phyloP scores from a whole-genome alignment of 2,329 filamentous ascomycete genomes.

The Helotiales sp. region DNA sequence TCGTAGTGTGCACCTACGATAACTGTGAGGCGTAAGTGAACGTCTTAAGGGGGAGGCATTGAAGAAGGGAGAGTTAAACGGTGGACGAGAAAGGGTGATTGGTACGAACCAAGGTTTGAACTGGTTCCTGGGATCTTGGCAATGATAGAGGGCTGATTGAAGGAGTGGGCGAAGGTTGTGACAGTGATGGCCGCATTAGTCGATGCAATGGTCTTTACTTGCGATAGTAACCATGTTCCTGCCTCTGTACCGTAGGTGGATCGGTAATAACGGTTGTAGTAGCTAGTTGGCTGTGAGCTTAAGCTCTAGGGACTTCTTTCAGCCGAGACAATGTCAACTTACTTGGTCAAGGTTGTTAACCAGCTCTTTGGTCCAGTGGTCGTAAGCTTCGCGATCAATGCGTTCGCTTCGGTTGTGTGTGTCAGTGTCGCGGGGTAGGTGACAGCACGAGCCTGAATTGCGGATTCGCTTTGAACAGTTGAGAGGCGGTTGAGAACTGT shows the following conservation, averaged over 20 bases:
- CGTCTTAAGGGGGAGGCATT: too few species aligned
- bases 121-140: slow-evolving; percentile 24
- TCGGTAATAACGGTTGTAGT: slow-evolving; percentile 22
- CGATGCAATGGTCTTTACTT: slow-evolving; percentile 20
- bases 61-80: too few species aligned
- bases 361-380: slow-evolving; percentile 19
- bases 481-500: slow-evolving; percentile 9
- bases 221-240: slow-evolving; percentile 17
- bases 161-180: slow-evolving; percentile 19
- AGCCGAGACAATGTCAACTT: background rate
- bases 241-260: slow-evolving; percentile 20
- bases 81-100: background rate
- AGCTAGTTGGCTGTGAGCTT: slow-evolving; percentile 1
- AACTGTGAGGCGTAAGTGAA: too few species aligned
- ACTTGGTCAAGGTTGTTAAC: slow-evolving; percentile 24
- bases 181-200: slow-evolving; percentile 21
- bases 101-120: slow-evolving; percentile 14
- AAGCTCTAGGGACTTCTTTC: background rate
- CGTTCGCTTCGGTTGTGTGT: slow-evolving; percentile 21
- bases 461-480: background rate
- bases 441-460: slow-evolving; percentile 18
- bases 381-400: slow-evolving; percentile 15
- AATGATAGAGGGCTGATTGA: slow-evolving; percentile 23
- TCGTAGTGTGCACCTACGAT: slow-evolving; percentile 16
- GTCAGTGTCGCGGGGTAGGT: slow-evolving; percentile 21